phyloP scores from a whole-genome alignment of 164 flowering plant genomes.

The Annona squamosa region DNA sequence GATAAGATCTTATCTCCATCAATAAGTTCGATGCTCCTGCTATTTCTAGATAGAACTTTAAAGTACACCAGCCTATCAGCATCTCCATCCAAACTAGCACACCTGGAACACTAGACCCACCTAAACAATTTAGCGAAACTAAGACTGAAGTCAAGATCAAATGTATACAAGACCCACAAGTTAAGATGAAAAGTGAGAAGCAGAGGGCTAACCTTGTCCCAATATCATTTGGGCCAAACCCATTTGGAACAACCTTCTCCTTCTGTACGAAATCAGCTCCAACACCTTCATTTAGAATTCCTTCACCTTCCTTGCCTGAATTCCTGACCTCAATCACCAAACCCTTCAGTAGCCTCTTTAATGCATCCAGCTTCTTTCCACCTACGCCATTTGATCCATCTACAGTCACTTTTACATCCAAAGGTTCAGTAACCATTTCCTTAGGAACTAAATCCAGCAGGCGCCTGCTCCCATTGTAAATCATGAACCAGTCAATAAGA shows the following conservation, averaged over 20 bases:
- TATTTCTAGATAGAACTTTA: constrained; percentile 26
- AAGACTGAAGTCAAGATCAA: not conserved
- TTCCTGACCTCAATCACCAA: constrained; percentile 64
- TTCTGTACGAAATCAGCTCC: constrained; percentile 99
- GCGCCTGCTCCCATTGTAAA: constrained; percentile 33
- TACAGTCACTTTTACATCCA: constrained; percentile 44
- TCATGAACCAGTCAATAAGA: not conserved
- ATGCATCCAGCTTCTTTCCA: constrained; percentile 57
- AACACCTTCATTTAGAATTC: constrained; percentile 82
- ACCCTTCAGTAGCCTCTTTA: constrained; percentile 36
- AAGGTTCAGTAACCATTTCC: constrained; percentile 9
- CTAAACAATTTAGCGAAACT: constrained; percentile 16
- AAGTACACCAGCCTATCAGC: constrained; percentile 94
- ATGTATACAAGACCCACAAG: not conserved
- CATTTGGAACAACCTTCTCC: constrained; percentile 69
- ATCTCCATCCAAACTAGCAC: constrained; percentile 99
- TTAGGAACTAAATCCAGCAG: constrained; percentile 61
- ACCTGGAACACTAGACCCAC: constrained; percentile 62
- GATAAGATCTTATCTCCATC: constrained; percentile 97
- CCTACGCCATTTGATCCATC: constrained; percentile 99
- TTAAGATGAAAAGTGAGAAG: not conserved
- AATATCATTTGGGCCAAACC: constrained; percentile 57
- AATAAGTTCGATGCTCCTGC: constrained; percentile 56
- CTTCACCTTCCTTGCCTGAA: constrained; percentile 55
- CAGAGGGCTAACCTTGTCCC: constrained; percentile 60